Conservation (phyloP, 805 yeast species). For the Millerago galiae region DNA sequence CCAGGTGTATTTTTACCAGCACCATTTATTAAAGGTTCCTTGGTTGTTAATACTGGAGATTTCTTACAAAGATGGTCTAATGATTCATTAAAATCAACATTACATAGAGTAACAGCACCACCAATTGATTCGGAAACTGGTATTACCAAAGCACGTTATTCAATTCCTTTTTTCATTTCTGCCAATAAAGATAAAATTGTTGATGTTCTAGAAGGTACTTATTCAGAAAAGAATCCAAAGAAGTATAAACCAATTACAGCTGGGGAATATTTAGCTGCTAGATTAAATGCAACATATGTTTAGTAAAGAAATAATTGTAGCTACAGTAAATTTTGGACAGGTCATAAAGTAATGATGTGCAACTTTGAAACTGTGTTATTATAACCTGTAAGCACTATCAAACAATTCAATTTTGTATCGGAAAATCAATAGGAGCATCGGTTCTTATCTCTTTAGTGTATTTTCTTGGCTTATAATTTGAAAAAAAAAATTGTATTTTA, state of each 20-base stretch:
- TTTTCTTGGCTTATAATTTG: too few species aligned
- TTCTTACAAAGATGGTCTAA: conserved; percentile 24
- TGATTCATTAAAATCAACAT: conserved; percentile 20
- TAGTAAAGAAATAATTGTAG: too few species aligned
- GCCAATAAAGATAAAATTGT: conserved; percentile 20
- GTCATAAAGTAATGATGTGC: too few species aligned
- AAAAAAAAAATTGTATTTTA: too few species aligned
- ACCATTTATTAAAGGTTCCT: conserved; percentile 15
- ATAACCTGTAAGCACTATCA: too few species aligned
- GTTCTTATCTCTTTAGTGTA: too few species aligned
- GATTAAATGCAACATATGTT: conserved; percentile 20
- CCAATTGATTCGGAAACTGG: conserved; percentile 16
- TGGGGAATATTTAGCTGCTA: conserved; percentile 17
- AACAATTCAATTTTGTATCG: too few species aligned
- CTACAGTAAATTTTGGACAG: too few species aligned
- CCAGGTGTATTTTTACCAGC: conserved; percentile 17
- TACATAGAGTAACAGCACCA: conserved; percentile 22
- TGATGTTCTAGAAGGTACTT: conserved; percentile 23
- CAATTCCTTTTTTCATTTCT: conserved; percentile 23
- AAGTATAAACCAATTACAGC: conserved; percentile 24
- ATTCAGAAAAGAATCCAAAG: conserved; percentile 17
- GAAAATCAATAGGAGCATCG: too few species aligned
- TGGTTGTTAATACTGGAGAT: conserved; percentile 21
- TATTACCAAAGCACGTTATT: conserved; percentile 19
- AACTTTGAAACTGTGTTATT: too few species aligned